These are phyloP conservation scores for Mucuna pruriens DNA, from an alignment of 306 rosid genomes.

Conservation along the genomic window DNA sequence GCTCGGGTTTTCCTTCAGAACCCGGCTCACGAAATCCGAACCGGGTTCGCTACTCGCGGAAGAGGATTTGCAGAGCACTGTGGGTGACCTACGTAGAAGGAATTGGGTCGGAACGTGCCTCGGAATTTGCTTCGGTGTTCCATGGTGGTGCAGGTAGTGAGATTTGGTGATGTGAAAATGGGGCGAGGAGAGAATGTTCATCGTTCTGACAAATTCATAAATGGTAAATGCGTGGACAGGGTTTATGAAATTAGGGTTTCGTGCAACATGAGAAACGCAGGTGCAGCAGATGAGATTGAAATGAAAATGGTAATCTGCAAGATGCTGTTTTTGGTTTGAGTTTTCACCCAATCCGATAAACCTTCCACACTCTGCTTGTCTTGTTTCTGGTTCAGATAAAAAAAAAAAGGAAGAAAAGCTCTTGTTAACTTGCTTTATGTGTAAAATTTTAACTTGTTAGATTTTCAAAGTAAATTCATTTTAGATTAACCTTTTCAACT, in stretches of 20 bases:
- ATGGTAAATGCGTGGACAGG: not conserved
- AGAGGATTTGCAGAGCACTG: conserved; percentile 53
- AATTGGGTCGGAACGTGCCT: conserved; percentile 36
- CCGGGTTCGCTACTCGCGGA: conserved; percentile 40
- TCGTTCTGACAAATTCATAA: conserved; percentile 42
- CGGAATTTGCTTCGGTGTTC: conserved; percentile 40
- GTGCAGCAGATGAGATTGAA: not conserved
- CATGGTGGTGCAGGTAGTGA: conserved; percentile 38
- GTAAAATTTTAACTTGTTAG: too few relatives aligned
- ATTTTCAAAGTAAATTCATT: too few relatives aligned
- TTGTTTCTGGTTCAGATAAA: not conserved
- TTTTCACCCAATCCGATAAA: conserved; percentile 37
- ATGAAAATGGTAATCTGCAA: not conserved
- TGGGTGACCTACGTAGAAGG: conserved; percentile 49
- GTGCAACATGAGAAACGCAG: not conserved
- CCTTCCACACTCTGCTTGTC: not conserved
- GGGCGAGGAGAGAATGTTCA: conserved; percentile 65
- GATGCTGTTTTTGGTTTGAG: not conserved
- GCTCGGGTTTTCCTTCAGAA: conserved; percentile 91
- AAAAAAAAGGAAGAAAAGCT: not conserved
- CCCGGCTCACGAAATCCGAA: conserved; percentile 71
- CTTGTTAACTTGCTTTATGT: not conserved
- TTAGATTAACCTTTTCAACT: too few relatives aligned
- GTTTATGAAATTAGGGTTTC: conserved; percentile 39
- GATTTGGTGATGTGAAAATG: conserved; percentile 58